Conservation (phyloP, 2,329 filamentous ascomycete species). For the Colletotrichum neosansevieriae region DNA sequence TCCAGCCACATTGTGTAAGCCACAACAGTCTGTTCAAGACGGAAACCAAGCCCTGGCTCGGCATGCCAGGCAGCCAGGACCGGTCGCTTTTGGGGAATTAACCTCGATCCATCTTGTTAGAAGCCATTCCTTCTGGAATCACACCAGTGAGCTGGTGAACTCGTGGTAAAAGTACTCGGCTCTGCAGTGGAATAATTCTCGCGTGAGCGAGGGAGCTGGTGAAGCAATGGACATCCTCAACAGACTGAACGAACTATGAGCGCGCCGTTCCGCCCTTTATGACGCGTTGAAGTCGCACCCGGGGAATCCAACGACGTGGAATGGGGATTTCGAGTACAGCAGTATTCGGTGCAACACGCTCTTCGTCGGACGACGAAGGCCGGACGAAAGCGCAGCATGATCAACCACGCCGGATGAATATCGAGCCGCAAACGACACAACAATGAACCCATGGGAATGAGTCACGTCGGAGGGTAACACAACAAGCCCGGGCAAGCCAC, state of each 20-base stretch:
- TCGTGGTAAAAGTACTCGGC: too few relatives aligned
- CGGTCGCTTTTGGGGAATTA: background rate
- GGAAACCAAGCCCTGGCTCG: too few relatives aligned
- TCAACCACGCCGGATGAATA: constrained; percentile 10
- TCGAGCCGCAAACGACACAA: constrained; percentile 12
- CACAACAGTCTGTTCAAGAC: too few relatives aligned
- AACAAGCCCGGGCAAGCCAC: background rate
- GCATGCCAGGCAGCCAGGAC: too few relatives aligned
- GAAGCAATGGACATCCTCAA: too few relatives aligned
- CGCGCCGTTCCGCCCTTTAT: constrained; percentile 2
- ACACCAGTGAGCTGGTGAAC: too few relatives aligned
- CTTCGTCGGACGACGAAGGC: background rate
- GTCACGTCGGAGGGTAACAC: constrained; percentile 1
- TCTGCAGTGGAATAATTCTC: too few relatives aligned
- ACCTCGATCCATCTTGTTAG: background rate
- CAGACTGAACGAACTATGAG: background rate
- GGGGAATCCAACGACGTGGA: background rate
- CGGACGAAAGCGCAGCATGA: constrained; percentile 4
- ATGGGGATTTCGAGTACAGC: constrained; percentile 1
- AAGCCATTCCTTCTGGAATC: too few relatives aligned
- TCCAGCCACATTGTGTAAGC: constrained; percentile 1
- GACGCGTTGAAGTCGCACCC: constrained; percentile 8
- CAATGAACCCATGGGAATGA: background rate
- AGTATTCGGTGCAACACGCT: constrained; percentile 4
- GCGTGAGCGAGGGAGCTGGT: too few relatives aligned